Percentiles rank a stretch among this genome's conserved stretches.
These are phyloP conservation scores for Paraphaeosphaeria sporulosa DNA, from an alignment of 2,329 filamentous ascomycete species.

Conservation along the genomic window DNA sequence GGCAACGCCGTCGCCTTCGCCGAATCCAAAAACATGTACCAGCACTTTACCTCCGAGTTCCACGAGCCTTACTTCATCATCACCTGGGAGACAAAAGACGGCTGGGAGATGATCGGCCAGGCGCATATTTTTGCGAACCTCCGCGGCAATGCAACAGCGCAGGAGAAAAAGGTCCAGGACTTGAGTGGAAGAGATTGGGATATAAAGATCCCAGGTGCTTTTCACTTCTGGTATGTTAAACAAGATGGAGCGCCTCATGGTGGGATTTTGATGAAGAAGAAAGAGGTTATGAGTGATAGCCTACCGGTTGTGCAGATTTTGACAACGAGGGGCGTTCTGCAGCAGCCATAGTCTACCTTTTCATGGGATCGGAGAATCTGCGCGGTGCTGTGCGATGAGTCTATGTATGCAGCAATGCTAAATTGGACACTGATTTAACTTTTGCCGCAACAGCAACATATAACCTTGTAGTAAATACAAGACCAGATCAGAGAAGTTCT, in stretches of 20 bases:
- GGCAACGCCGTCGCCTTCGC: neutral
- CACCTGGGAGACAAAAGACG: neutral
- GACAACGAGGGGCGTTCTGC: neutral
- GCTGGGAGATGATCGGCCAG: neutral
- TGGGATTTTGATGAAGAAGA: neutral
- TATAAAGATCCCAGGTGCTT: neutral
- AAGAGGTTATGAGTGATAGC: neutral
- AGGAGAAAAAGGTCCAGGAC: neutral
- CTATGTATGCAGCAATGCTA: neutral
- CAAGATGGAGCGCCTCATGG: neutral
- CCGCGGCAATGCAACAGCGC: neutral
- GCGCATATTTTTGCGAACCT: neutral
- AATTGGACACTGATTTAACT: neutral
- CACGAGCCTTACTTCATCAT: neutral
- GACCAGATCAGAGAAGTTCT: too few species aligned
- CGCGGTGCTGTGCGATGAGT: neutral
- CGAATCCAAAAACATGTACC: neutral
- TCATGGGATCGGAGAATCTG: neutral
- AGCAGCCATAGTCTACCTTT: neutral
- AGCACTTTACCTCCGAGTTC: neutral
- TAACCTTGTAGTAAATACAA: too few species aligned
- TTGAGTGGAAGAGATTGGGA: neutral
- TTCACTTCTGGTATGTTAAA: neutral
- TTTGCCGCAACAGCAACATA: too few species aligned
- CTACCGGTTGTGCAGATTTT: neutral